Conservation (phyloP, 2,329 filamentous ascomycete species). For the Botrytis medusae region DNA sequence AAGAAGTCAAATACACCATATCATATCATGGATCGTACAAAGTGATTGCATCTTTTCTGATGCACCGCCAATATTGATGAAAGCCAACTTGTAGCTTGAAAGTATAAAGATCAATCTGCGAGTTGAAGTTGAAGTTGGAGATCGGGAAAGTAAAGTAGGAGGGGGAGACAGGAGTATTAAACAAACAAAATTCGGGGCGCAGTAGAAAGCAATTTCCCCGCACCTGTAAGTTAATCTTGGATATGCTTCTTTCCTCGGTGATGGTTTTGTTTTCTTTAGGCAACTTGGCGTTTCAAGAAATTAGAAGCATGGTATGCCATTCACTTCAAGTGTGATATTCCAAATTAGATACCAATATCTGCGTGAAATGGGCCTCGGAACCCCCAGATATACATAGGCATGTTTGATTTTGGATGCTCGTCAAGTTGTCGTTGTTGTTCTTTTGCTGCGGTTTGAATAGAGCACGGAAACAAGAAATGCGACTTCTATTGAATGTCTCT, state of each 20-base stretch:
- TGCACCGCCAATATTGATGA: neutral
- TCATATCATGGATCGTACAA: neutral
- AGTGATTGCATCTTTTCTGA: neutral
- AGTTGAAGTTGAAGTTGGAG: neutral
- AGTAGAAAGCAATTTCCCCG: neutral
- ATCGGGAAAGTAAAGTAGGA: neutral
- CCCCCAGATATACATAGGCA: accelerated
- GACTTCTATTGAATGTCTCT: neutral
- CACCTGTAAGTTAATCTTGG: neutral
- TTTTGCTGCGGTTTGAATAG: neutral
- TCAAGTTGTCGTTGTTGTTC: too few species aligned
- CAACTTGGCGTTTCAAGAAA: neutral
- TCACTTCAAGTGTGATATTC: neutral
- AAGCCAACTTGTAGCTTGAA: neutral
- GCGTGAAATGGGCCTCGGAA: neutral
- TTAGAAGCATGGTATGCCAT: neutral
- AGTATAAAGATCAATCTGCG: neutral
- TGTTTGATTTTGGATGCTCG: neutral
- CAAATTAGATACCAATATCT: neutral
- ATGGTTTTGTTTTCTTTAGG: neutral
- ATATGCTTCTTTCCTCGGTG: neutral
- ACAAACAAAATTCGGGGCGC: neutral
- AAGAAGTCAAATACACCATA: neutral
- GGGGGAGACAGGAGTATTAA: neutral
- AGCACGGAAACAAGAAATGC: neutral